phyloP scores from a whole-genome alignment of 495 filamentous ascomycete species.

The Aspergillus funiculosus region DNA sequence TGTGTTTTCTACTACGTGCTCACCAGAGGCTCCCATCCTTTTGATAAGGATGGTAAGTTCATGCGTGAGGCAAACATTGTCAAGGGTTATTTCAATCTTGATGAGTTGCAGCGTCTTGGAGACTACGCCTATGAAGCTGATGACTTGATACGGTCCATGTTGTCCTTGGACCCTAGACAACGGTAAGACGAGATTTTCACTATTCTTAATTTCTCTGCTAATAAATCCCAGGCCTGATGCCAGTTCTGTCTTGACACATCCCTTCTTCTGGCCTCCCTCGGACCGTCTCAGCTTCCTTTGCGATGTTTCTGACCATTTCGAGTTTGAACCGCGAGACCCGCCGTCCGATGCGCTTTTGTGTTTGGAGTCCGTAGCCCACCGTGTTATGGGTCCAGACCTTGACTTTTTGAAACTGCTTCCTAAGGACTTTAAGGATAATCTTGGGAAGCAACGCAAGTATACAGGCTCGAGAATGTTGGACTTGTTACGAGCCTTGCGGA shows the following conservation, averaged over 20 bases:
- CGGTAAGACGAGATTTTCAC: slow-evolving; percentile 41
- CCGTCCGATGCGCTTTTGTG: slow-evolving; percentile 58
- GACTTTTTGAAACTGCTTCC: slow-evolving; percentile 79
- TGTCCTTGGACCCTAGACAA: slow-evolving; percentile 61
- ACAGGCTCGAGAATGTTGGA: slow-evolving; percentile 77
- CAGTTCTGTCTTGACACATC: slow-evolving; percentile 74
- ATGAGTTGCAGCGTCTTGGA: slow-evolving; percentile 62
- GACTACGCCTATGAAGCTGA: slow-evolving; percentile 81
- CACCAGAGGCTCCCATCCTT: slow-evolving; percentile 86
- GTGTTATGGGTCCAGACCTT: slow-evolving; percentile 50
- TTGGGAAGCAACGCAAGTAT: slow-evolving; percentile 96
- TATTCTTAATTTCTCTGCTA: slow-evolving; percentile 13
- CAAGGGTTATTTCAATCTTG: slow-evolving; percentile 71
- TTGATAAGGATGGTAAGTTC: slow-evolving; percentile 85
- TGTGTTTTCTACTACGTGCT: slow-evolving; percentile 96
- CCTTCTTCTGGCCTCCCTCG: slow-evolving; percentile 90
- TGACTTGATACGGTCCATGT: slow-evolving; percentile 80
- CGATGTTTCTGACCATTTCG: slow-evolving; percentile 91
- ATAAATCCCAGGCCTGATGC: slow-evolving; percentile 53
- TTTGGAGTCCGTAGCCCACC: slow-evolving; percentile 52
- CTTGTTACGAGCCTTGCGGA: slow-evolving; percentile 81
- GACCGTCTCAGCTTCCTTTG: slow-evolving; percentile 86
- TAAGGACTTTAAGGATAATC: slow-evolving; percentile 70
- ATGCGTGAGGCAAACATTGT: slow-evolving; percentile 97
- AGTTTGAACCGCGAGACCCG: slow-evolving; percentile 78